A percentile compares a stretch with the other conserved stretches of the same genome.
Conservation (phyloP, 139 green algal species). For the Chlamydomonas eustigma region DNA sequence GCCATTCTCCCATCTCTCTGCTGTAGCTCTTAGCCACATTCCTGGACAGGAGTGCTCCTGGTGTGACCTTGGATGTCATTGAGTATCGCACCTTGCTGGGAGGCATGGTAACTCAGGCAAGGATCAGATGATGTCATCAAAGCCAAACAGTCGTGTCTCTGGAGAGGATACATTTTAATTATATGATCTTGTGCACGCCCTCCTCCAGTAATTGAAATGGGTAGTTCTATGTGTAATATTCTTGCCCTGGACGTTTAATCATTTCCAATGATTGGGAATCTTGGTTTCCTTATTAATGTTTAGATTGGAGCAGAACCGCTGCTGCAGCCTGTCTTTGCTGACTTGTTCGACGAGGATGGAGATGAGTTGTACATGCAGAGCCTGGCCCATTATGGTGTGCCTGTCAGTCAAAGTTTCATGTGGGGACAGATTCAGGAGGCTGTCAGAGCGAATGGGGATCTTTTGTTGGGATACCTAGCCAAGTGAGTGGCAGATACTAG, state of each 20-base stretch:
- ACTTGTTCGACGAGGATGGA: not conserved
- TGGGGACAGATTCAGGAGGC: not conserved
- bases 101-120: not conserved
- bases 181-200: too few species aligned
- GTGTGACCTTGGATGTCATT: not conserved
- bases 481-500: not conserved
- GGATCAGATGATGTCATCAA: too few species aligned
- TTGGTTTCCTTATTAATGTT: too few species aligned
- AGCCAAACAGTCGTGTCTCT: too few species aligned
- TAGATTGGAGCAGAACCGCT: not conserved
- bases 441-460: not conserved
- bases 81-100: not conserved
- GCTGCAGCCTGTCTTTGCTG: not conserved
- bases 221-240: too few species aligned
- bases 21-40: not conserved
- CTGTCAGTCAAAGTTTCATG: not conserved
- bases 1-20: too few species aligned
- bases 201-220: too few species aligned
- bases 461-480: not conserved
- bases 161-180: too few species aligned
- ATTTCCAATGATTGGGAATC: too few species aligned
- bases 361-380: not conserved
- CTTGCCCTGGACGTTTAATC: too few species aligned
- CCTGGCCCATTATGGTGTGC: not conserved
- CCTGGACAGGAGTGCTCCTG: not conserved